These are phyloP conservation scores for Fistulina hepatica DNA, from an alignment of 1,284 basidiomycete genomes.

Conservation along the genomic window DNA sequence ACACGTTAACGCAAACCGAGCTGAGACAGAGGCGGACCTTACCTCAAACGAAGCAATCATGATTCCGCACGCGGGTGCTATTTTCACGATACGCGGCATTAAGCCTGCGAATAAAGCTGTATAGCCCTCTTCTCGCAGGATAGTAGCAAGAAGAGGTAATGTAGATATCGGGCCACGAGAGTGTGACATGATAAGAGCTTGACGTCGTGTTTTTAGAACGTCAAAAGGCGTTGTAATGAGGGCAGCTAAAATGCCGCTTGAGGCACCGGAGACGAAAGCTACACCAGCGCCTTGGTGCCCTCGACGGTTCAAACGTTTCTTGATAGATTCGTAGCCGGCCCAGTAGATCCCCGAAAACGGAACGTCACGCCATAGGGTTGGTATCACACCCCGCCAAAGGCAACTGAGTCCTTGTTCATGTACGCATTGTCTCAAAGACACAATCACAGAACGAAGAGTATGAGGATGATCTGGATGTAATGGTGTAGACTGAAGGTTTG, in stretches of 20 bases:
- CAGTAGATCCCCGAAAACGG: conserved; percentile 95
- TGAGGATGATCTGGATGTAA: conserved; percentile 54
- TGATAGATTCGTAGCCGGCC: conserved; percentile 66
- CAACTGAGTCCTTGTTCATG: conserved; percentile 54
- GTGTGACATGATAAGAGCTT: conserved; percentile 57
- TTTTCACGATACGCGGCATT: conserved; percentile 85
- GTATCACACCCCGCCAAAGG: conserved; percentile 84
- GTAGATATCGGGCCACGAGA: conserved; percentile 37
- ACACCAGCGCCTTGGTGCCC: conserved; percentile 58
- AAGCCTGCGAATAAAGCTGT: conserved; percentile 79
- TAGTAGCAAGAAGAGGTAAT: conserved; percentile 53
- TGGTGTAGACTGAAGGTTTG: conserved; percentile 85
- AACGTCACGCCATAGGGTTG: conserved; percentile 94
- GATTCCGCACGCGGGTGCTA: conserved; percentile 97
- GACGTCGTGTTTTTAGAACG: conserved; percentile 88
- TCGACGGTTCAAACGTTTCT: conserved; percentile 37
- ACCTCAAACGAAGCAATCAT: conserved; percentile 97
- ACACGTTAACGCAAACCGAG: background rate
- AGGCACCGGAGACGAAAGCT: conserved; percentile 76
- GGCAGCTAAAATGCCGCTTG: conserved; percentile 75
- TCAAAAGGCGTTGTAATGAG: conserved; percentile 93
- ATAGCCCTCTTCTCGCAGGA: conserved; percentile 71
- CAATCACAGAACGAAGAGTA: conserved; percentile 59
- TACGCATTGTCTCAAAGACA: conserved; percentile 52
- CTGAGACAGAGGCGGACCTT: conserved; percentile 14